phyloP scores from a whole-genome alignment of 2,329 filamentous ascomycete genomes.

The Phoma sp. region DNA sequence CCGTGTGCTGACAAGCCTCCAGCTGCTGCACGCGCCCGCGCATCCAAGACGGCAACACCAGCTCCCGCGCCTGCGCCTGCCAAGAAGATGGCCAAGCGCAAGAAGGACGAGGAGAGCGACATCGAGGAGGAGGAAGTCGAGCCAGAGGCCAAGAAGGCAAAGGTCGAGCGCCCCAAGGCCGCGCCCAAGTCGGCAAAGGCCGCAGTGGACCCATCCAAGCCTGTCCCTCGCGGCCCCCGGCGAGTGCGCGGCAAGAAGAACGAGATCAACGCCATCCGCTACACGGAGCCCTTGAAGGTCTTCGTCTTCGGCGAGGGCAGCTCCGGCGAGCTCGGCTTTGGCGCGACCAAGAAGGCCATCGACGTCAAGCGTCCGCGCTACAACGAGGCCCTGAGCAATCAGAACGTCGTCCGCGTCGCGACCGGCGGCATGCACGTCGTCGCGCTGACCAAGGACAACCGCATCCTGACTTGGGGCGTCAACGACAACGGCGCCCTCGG shows the following conservation, averaged over 20 bases:
- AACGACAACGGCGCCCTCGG: conserved; percentile 85
- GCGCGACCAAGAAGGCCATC: conserved; percentile 68
- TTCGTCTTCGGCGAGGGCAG: conserved; percentile 82
- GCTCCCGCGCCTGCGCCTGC: conserved; percentile 18
- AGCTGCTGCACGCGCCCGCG: conserved; percentile 26
- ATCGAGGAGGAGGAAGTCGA: conserved; percentile 22
- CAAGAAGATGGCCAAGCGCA: conserved; percentile 37
- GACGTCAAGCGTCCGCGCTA: conserved; percentile 78
- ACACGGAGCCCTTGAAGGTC: conserved; percentile 68
- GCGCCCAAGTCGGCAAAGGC: conserved; percentile 25
- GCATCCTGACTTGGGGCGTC: conserved; percentile 85
- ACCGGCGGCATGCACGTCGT: conserved; percentile 83
- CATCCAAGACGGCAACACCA: conserved; percentile 29
- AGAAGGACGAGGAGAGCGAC: conserved; percentile 38
- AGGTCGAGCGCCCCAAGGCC: conserved; percentile 25
- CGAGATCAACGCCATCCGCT: conserved; percentile 68
- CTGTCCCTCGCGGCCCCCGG: conserved; percentile 40
- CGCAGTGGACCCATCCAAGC: conserved; percentile 21
- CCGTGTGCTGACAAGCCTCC: conserved; percentile 19
- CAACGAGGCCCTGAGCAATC: conserved; percentile 65
- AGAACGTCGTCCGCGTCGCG: conserved; percentile 75
- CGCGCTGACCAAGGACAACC: conserved; percentile 79
- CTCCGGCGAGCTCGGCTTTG: conserved; percentile 83
- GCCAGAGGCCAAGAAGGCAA: conserved; percentile 35
- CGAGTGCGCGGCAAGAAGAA: conserved; percentile 42